These are phyloP conservation scores for Apiotrichum sp. DNA, from an alignment of 1,284 basidiomycete species.

Conservation along the genomic window DNA sequence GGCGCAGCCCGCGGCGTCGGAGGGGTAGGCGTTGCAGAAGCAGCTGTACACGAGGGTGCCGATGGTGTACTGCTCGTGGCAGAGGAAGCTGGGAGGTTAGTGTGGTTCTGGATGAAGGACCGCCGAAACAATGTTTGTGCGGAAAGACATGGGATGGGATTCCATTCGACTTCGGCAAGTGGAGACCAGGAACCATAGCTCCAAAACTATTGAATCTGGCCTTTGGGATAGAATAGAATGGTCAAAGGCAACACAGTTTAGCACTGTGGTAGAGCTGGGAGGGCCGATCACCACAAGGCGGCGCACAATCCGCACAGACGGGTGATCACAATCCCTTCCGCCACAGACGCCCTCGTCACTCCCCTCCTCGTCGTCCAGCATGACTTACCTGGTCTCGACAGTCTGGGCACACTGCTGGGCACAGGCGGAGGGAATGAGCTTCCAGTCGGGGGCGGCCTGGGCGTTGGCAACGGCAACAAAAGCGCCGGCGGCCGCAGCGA, in stretches of 20 bases:
- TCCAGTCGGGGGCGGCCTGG: constrained; percentile 40
- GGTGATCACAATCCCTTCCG: background rate
- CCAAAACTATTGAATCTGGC: no score
- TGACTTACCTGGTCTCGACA: constrained; percentile 27
- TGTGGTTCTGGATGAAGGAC: no score
- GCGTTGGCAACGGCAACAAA: constrained; percentile 27
- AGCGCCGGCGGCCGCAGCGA: constrained; percentile 28
- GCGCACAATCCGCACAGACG: no score
- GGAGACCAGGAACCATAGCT: no score
- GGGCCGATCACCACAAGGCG: no score
- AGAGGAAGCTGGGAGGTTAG: constrained; percentile 8
- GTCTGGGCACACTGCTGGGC: constrained; percentile 28
- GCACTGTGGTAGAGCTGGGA: no score
- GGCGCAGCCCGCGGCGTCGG: constrained; percentile 34
- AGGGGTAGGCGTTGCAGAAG: constrained; percentile 41
- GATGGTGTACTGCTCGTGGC: constrained; percentile 17
- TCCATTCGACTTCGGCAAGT: no score
- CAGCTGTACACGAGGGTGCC: constrained; percentile 38
- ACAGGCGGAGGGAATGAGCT: constrained; percentile 39
- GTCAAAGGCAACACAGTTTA: no score
- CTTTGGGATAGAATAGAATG: no score
- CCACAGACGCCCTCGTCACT: no score
- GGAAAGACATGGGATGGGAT: background rate
- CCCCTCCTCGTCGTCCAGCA: no score
- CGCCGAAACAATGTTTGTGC: background rate